Conservation (phyloP, 164 flowering plant species). For the Chloranthus sessilifolius region DNA sequence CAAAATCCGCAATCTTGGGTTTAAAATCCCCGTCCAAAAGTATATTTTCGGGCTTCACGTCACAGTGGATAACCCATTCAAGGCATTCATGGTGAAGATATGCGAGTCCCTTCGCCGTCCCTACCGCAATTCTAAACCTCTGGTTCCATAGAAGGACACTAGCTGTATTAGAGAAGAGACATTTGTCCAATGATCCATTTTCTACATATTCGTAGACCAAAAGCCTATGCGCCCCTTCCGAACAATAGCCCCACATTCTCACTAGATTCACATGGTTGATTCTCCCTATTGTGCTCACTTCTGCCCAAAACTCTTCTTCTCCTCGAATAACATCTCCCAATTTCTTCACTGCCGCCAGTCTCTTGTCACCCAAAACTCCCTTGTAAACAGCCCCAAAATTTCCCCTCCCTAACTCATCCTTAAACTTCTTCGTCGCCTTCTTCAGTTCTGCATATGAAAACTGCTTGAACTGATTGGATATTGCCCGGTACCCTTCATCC, state of each 20-base stretch:
- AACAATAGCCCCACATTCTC: slow-evolving; percentile 23
- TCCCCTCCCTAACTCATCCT: slow-evolving; percentile 21
- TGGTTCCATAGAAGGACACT: slow-evolving; percentile 8
- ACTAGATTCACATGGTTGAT: slow-evolving; percentile 25
- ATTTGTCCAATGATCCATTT: slow-evolving; percentile 15
- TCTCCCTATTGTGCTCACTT: slow-evolving; percentile 21
- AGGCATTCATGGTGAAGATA: slow-evolving; percentile 23
- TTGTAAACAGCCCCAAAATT: slow-evolving; percentile 18
- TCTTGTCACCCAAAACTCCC: slow-evolving; percentile 15
- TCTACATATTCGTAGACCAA: slow-evolving; percentile 20
- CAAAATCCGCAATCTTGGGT: slow-evolving; percentile 22
- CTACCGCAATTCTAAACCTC: slow-evolving; percentile 15
- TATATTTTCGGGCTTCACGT: slow-evolving; percentile 21
- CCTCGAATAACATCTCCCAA: slow-evolving; percentile 18
- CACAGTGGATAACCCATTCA: slow-evolving; percentile 24
- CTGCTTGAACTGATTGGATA: slow-evolving; percentile 15
- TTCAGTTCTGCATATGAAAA: slow-evolving; percentile 20
- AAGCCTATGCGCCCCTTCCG: slow-evolving; percentile 13
- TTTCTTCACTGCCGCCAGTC: slow-evolving; percentile 19
- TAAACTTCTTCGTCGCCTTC: slow-evolving; percentile 17
- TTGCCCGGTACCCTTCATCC: slow-evolving; percentile 14
- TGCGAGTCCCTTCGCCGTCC: slow-evolving; percentile 20
- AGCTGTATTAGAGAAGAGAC: slow-evolving; percentile 5
- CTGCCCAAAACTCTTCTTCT: slow-evolving; percentile 24
- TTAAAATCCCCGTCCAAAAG: slow-evolving; percentile 11